Conservation (phyloP, 768 basidiomycete genomes). For the Nidularia pulvinata region DNA sequence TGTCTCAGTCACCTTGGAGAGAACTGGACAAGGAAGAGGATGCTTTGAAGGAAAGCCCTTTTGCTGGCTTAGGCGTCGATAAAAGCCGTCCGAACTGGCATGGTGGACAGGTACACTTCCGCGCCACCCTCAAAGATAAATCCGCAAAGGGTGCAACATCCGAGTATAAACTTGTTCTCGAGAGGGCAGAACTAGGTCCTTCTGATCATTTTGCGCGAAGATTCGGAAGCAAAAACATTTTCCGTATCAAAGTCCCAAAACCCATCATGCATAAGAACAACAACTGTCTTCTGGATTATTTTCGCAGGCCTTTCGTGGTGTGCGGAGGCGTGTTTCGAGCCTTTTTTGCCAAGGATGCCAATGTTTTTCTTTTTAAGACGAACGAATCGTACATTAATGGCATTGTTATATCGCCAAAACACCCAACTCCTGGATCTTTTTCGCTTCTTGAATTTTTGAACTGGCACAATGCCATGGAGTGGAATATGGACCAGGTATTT, state of each 20-base stretch:
- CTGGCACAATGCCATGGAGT: slow-evolving; percentile 50
- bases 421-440: slow-evolving; percentile 12
- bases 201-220: slow-evolving; percentile 58
- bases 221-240: slow-evolving; percentile 61
- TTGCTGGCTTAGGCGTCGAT: slow-evolving; percentile 38
- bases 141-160: slow-evolving; percentile 13
- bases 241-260: slow-evolving; percentile 47
- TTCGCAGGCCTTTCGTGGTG: slow-evolving; percentile 51
- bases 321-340: slow-evolving; percentile 55
- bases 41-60: slow-evolving; percentile 24
- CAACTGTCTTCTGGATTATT: slow-evolving; percentile 33
- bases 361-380: slow-evolving; percentile 53
- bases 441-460: slow-evolving; percentile 47
- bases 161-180: slow-evolving; percentile 39
- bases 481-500: slow-evolving; percentile 51
- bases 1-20: slow-evolving; percentile 54
- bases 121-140: slow-evolving; percentile 28
- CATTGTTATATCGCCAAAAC: background rate
- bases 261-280: slow-evolving; percentile 23
- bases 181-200: slow-evolving; percentile 47
- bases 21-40: slow-evolving; percentile 60
- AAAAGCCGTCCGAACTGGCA: slow-evolving; percentile 45
- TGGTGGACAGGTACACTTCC: slow-evolving; percentile 61
- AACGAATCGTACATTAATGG: slow-evolving; percentile 31
- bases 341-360: slow-evolving; percentile 61